phyloP scores from a whole-genome alignment of 306 rosid species.

The Prunus davidiana region DNA sequence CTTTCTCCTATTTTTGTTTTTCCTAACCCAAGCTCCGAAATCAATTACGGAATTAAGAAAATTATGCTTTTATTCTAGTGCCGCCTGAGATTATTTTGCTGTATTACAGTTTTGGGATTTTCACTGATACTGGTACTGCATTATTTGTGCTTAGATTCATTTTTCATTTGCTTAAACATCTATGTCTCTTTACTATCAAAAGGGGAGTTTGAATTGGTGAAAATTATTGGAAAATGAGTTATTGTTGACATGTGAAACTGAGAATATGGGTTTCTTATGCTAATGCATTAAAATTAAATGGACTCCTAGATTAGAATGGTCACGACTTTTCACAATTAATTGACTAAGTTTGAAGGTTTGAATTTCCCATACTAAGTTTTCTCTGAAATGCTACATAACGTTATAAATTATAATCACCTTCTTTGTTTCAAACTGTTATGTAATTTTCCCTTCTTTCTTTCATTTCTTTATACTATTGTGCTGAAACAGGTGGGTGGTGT shows the following conservation, averaged over 20 bases:
- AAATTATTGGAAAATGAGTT: background rate
- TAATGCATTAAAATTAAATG: background rate
- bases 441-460: background rate
- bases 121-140: background rate
- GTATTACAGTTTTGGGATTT: background rate
- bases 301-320: background rate
- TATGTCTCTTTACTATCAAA: background rate
- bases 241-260: background rate
- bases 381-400: background rate
- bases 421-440: background rate
- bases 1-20: background rate
- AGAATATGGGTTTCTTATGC: background rate
- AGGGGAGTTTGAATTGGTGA: background rate
- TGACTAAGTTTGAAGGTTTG: background rate
- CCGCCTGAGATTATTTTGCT: background rate
- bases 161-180: background rate
- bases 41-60: background rate
- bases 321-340: background rate
- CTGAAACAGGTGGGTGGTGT: constrained; percentile 83
- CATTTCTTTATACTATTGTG: background rate
- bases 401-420: background rate
- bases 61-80: background rate
- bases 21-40: background rate
- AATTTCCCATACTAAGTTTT: background rate
- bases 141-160: background rate